A percentile compares a stretch with the other conserved stretches of the same genome.
These are phyloP conservation scores for Multifurca ochricompacta DNA, from an alignment of 768 basidiomycete genomes.

Conservation along the genomic window DNA sequence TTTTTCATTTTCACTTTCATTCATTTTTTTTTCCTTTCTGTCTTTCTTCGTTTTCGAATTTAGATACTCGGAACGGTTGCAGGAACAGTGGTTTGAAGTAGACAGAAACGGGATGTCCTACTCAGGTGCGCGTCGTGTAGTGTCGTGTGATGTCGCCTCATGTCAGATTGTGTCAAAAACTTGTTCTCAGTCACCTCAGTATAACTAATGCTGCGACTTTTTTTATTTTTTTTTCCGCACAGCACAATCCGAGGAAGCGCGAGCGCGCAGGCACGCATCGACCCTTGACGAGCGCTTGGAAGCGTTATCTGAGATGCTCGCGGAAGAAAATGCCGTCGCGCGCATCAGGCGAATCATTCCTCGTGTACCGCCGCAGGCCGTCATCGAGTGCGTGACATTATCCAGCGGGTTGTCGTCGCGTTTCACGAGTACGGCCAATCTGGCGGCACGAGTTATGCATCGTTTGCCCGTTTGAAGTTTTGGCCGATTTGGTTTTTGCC, in stretches of 20 bases:
- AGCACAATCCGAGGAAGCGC: constrained; percentile 12
- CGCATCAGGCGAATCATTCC: neutral
- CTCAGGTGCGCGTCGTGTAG: neutral
- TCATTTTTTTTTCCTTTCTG: neutral
- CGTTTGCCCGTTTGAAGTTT: neutral
- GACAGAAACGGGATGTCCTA: constrained; percentile 18
- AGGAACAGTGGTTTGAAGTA: constrained; percentile 20
- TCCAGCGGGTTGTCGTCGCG: constrained; percentile 4
- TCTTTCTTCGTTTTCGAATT: neutral
- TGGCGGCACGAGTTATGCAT: constrained; percentile 1
- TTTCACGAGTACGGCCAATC: neutral
- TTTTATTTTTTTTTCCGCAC: neutral
- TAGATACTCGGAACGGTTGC: constrained; percentile 20
- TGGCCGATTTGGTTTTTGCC: no score
- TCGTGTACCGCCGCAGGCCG: neutral
- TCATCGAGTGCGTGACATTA: neutral
- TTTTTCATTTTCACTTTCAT: no score
- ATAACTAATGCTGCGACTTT: neutral
- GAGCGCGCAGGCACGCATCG: neutral
- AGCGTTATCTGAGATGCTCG: constrained; percentile 1
- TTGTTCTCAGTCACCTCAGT: no score
- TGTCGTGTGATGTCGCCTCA: no score
- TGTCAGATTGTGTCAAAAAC: no score
- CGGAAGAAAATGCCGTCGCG: neutral
- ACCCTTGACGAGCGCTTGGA: constrained; percentile 15